Percentiles rank a stretch among this genome's conserved stretches.
phyloP scores from a whole-genome alignment of 2,329 filamentous ascomycete species.

The Proliferodiscus dingleyae region DNA sequence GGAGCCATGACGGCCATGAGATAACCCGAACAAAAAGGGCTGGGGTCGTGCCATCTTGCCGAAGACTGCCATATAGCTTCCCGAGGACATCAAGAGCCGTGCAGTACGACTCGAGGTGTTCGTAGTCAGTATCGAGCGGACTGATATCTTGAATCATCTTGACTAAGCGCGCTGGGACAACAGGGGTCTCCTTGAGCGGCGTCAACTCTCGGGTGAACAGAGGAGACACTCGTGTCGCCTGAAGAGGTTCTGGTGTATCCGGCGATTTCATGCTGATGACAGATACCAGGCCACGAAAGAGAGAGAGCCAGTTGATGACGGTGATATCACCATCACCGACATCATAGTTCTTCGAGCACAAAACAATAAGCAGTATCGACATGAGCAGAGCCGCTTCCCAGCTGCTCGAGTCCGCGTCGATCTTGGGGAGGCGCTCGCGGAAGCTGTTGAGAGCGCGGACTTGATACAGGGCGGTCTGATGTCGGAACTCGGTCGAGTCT shows the following conservation, averaged over 20 bases:
- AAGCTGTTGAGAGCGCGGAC: constrained; percentile 20
- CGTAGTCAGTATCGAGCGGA: constrained; percentile 22
- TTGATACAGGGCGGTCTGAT: constrained; percentile 23
- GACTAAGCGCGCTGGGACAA: constrained; percentile 22
- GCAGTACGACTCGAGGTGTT: constrained; percentile 22
- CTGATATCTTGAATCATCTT: constrained; percentile 22
- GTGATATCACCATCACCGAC: constrained; percentile 18
- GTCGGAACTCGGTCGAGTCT: constrained; percentile 6
- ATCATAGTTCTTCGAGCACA: constrained; percentile 19
- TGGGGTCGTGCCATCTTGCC: constrained; percentile 19
- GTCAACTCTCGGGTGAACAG: constrained; percentile 22
- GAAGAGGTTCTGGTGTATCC: constrained; percentile 4
- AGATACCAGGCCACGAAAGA: constrained; percentile 22
- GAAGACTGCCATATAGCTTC: constrained; percentile 25
- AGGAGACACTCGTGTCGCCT: constrained; percentile 13
- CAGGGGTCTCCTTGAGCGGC: constrained; percentile 14
- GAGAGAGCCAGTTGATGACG: constrained; percentile 23
- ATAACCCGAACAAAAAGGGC: constrained; percentile 23
- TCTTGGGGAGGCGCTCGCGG: constrained; percentile 18
- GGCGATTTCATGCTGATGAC: constrained; percentile 13
- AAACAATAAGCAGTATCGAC: constrained; percentile 23
- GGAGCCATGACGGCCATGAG: constrained; percentile 21
- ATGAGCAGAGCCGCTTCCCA: constrained; percentile 26
- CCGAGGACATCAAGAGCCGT: constrained; percentile 23
- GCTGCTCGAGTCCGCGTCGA: constrained; percentile 13